Conservation (phyloP, 1,139 yeast species). For the Yamadazyma epiphylla region DNA sequence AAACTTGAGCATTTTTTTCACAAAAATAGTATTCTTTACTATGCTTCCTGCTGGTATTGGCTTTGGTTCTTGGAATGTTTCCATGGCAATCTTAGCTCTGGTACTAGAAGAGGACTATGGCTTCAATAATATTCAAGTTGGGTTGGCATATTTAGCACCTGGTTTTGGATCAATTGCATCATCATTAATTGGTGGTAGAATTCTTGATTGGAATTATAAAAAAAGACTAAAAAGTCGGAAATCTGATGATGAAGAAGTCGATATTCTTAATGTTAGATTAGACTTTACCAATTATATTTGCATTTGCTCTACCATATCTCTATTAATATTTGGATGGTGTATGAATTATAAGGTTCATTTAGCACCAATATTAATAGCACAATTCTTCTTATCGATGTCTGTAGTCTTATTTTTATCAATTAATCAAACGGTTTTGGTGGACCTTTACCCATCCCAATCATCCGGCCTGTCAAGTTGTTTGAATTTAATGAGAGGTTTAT, state of each 20-base stretch:
- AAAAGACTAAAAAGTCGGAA: constrained; percentile 11
- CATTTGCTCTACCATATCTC: constrained; percentile 14
- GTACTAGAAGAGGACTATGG: constrained; percentile 45
- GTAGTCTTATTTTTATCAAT: constrained; percentile 21
- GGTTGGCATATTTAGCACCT: constrained; percentile 58
- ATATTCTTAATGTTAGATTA: constrained; percentile 25
- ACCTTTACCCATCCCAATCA: constrained; percentile 26
- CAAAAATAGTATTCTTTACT: constrained; percentile 23
- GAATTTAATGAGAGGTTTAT: constrained; percentile 35
- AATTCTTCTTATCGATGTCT: constrained; percentile 45
- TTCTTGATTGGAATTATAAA: constrained; percentile 44
- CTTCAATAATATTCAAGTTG: constrained; percentile 51
- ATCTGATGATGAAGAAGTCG: constrained; percentile 33
- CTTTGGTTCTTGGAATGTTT: constrained; percentile 68
- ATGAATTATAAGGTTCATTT: constrained; percentile 44
- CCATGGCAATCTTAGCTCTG: constrained; percentile 61
- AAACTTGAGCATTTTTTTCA: constrained; percentile 38
- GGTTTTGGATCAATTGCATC: constrained; percentile 59
- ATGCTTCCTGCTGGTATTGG: constrained; percentile 55
- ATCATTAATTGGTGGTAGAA: constrained; percentile 43
- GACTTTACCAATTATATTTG: constrained; percentile 30
- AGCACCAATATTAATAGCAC: constrained; percentile 53
- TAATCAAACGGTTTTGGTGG: constrained; percentile 26
- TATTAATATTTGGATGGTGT: constrained; percentile 73
- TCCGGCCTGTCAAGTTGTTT: constrained; percentile 30